Percentiles rank a stretch among this genome's conserved stretches.
Conservation (phyloP, 495 filamentous ascomycete species). For the Arthonia radiata region DNA sequence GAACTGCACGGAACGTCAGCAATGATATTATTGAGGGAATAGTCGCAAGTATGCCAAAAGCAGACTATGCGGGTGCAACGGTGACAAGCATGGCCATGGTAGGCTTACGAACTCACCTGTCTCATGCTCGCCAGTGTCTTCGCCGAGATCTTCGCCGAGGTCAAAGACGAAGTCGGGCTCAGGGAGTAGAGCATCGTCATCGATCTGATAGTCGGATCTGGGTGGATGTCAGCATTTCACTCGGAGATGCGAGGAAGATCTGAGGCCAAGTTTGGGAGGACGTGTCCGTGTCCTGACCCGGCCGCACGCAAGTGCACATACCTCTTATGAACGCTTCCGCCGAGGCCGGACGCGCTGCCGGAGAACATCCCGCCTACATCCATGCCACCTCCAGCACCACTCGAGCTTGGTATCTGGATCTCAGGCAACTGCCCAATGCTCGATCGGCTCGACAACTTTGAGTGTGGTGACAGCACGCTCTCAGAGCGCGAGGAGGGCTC, state of each 20-base stretch:
- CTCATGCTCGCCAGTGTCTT: constrained; percentile 2
- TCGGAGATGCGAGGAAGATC: too few relatives aligned
- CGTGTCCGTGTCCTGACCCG: neutral
- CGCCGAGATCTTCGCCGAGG: constrained; percentile 10
- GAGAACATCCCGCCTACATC: neutral
- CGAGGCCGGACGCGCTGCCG: neutral
- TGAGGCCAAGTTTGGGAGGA: neutral
- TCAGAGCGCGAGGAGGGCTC: constrained; percentile 11
- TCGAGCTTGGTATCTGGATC: constrained; percentile 7
- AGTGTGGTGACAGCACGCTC: constrained; percentile 12
- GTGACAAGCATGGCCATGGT: constrained; percentile 8
- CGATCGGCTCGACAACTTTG: constrained; percentile 11
- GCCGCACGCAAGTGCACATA: neutral
- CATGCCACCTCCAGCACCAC: constrained; percentile 1
- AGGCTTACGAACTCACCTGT: constrained; percentile 6
- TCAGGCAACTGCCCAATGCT: constrained; percentile 8
- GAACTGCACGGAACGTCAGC: constrained; percentile 13
- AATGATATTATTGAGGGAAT: too few relatives aligned
- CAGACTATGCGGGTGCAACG: constrained; percentile 7
- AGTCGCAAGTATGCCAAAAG: too few relatives aligned
- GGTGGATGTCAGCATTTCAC: too few relatives aligned
- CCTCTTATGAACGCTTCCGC: too few relatives aligned
- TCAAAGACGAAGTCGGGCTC: constrained; percentile 13
- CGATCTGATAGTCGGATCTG: too few relatives aligned
- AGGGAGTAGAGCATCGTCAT: constrained; percentile 7